A percentile compares a stretch with the other conserved stretches of the same genome.
phyloP scores from a whole-genome alignment of 148 eudicot species.

The Heliosperma pusillum region DNA sequence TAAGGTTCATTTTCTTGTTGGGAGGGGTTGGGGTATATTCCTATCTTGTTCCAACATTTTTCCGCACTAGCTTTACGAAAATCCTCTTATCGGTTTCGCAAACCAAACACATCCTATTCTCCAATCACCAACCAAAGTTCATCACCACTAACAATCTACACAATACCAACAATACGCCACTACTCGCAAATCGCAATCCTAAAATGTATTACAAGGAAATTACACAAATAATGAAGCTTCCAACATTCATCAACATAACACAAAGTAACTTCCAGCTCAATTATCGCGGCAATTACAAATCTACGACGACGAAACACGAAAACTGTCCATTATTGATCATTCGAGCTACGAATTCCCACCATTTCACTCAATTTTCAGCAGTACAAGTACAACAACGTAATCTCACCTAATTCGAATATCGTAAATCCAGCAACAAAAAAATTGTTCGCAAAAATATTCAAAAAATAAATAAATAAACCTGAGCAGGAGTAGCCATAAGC shows the following conservation, averaged over 20 bases:
- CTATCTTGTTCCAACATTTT: not conserved
- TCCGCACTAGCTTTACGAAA: not conserved
- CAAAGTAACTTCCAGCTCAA: not conserved
- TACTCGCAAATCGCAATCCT: not conserved
- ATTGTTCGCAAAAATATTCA: not conserved
- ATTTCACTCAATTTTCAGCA: not conserved
- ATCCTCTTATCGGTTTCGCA: not conserved
- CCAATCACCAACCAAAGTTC: not conserved
- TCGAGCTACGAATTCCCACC: not conserved
- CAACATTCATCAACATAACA: not conserved
- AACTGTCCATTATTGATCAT: not conserved
- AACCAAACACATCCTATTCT: not conserved
- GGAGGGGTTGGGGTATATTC: too few species aligned
- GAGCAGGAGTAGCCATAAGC: constrained; percentile 81
- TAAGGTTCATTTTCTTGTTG: not conserved
- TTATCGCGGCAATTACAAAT: not conserved
- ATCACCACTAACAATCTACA: not conserved
- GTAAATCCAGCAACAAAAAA: not conserved
- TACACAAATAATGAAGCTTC: not conserved
- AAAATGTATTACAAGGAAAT: not conserved
- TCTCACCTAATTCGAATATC: not conserved
- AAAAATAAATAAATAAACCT: constrained; percentile 32
- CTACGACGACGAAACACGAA: not conserved
- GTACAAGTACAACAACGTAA: not conserved
- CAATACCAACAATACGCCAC: not conserved